Conservation (phyloP, 306 rosid genomes). For the Ochetophila trinervis region DNA sequence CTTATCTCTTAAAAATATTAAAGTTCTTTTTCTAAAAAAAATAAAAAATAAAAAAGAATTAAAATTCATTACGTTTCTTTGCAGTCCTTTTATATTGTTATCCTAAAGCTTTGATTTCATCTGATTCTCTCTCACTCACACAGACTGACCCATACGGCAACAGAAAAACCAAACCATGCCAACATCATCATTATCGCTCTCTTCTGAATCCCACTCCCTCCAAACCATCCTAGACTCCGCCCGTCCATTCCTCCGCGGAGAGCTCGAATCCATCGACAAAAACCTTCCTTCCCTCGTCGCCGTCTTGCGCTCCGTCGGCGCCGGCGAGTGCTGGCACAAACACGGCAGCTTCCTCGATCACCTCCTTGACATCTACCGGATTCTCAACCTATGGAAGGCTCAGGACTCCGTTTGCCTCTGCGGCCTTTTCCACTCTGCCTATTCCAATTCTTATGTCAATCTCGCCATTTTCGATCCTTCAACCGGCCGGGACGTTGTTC, state of each 20-base stretch:
- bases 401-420: constrained; percentile 56
- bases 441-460: constrained; percentile 88
- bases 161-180: no score
- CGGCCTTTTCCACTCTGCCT: constrained; percentile 92
- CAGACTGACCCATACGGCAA: no score
- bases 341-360: constrained; percentile 88
- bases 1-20: no score
- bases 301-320: constrained; percentile 63
- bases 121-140: no score
- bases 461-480: constrained; percentile 89
- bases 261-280: constrained; percentile 44
- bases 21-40: no score
- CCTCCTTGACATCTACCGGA: constrained; percentile 58
- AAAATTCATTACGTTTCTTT: no score
- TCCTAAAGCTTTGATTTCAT: no score
- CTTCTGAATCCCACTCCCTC: background rate
- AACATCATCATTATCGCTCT: no score
- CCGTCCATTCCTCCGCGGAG: constrained; percentile 82
- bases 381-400: constrained; percentile 70
- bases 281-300: constrained; percentile 49
- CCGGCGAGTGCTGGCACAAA: constrained; percentile 97
- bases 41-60: no score
- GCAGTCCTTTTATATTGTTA: no score
- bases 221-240: constrained; percentile 44
- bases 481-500: constrained; percentile 63